phyloP scores from a whole-genome alignment of 2,329 filamentous ascomycete species.

The Colletotrichum magnum region DNA sequence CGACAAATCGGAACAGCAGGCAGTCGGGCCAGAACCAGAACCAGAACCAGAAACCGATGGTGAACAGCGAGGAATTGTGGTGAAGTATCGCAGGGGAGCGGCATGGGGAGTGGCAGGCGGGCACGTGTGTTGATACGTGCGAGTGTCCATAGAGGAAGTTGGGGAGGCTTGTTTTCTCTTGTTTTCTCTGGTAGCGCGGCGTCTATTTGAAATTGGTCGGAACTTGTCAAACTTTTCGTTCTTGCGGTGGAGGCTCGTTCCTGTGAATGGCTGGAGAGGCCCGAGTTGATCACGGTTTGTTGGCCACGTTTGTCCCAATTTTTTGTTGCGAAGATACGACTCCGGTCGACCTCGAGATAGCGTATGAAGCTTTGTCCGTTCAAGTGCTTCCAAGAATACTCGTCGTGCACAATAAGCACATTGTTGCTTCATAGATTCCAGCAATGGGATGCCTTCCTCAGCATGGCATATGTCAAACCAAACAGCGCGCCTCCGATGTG shows the following conservation, averaged over 20 bases:
- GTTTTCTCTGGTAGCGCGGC: slow-evolving; percentile 22
- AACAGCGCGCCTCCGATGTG: slow-evolving; percentile 35
- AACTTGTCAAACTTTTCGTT: background rate
- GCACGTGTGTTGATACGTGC: background rate
- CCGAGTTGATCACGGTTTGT: slow-evolving; percentile 34
- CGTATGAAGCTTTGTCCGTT: background rate
- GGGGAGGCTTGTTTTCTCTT: slow-evolving; percentile 5
- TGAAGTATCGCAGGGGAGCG: background rate
- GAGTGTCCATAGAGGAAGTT: background rate
- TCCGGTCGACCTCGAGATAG: background rate
- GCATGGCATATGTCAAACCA: slow-evolving; percentile 28
- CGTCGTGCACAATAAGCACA: background rate
- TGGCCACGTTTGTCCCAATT: background rate
- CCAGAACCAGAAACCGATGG: slow-evolving; percentile 14
- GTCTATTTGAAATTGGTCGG: slow-evolving; percentile 28
- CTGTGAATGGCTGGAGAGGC: slow-evolving; percentile 18
- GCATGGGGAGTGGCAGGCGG: background rate
- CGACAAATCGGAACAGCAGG: slow-evolving; percentile 14
- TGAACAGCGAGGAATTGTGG: slow-evolving; percentile 38
- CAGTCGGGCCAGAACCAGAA: slow-evolving; percentile 26
- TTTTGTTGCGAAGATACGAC: background rate
- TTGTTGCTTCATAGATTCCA: slow-evolving; percentile 21
- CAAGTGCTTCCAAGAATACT: background rate
- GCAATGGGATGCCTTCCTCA: slow-evolving; percentile 9
- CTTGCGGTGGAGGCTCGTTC: slow-evolving; percentile 2